Percentiles rank a stretch among this genome's conserved stretches.
Evolutionary conservation across 805 yeast species (phyloP).

Genomic region (Candida bentonensis): DNA sequence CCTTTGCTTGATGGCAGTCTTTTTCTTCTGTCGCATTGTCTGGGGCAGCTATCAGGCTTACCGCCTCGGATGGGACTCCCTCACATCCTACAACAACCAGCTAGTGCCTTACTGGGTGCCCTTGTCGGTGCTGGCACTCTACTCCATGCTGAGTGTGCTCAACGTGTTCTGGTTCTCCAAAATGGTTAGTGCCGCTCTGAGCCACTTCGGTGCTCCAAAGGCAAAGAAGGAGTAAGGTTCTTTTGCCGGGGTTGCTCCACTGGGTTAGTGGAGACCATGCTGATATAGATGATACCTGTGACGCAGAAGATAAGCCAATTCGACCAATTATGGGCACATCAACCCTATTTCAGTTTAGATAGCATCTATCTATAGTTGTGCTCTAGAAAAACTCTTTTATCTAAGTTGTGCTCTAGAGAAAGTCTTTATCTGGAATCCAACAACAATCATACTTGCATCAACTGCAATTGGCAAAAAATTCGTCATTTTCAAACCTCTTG

Average conservation of each 20-base stretch:
- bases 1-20: constrained; percentile 45
- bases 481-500: constrained; percentile 17
- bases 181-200: constrained; percentile 65
- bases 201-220: constrained; percentile 26
- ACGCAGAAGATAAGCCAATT: no score
- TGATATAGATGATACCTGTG: no score
- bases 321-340: no score
- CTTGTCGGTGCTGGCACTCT: constrained; percentile 36
- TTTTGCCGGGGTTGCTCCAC: no score
- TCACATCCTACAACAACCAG: constrained; percentile 15
- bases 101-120: constrained; percentile 35
- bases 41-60: constrained; percentile 78
- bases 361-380: background rate
- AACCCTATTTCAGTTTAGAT: background rate
- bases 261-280: no score
- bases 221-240: constrained; percentile 5
- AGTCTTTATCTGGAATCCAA: no score
- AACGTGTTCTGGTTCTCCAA: constrained; percentile 80
- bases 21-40: constrained; percentile 63
- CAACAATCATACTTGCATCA: background rate
- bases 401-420: no score
- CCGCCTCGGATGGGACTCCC: constrained; percentile 25
- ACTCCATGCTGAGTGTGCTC: constrained; percentile 48
- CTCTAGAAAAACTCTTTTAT: background rate
- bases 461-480: constrained; percentile 3